These are phyloP conservation scores for Tylopilus subfusipes DNA, from an alignment of 768 basidiomycete genomes.

Conservation along the genomic window DNA sequence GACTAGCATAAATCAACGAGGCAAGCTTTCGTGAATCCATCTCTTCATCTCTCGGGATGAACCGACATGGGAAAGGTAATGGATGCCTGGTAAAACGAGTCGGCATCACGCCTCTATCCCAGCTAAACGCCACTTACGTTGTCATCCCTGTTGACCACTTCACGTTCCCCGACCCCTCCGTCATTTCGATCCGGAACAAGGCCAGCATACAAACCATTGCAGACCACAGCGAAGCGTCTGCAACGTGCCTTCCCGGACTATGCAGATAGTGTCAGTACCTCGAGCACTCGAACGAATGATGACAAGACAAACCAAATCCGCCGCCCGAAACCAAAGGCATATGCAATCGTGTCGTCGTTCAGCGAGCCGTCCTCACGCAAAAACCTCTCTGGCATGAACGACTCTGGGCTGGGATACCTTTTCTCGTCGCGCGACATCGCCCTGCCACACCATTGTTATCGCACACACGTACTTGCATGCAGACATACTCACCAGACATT, in stretches of 20 bases:
- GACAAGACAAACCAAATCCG: conserved; percentile 14
- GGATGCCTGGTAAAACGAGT: conserved; percentile 9
- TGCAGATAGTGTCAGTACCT: background rate
- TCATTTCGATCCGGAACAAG: conserved; percentile 17
- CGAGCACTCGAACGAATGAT: background rate
- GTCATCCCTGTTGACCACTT: no score
- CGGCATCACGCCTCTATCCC: background rate
- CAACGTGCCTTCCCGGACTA: conserved; percentile 22
- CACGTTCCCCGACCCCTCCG: background rate
- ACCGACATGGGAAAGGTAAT: conserved; percentile 15
- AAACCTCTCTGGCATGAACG: conserved; percentile 40
- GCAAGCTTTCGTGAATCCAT: conserved; percentile 14
- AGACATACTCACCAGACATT: conserved; percentile 11
- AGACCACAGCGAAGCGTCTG: conserved; percentile 21
- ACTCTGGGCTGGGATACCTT: conserved; percentile 31
- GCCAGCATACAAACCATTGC: conserved; percentile 19
- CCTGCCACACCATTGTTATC: conserved; percentile 22
- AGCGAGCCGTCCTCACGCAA: conserved; percentile 19
- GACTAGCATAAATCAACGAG: conserved; percentile 10
- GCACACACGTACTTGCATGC: background rate
- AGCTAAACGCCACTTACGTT: no score
- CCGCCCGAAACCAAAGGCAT: conserved; percentile 22
- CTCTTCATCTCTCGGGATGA: conserved; percentile 13
- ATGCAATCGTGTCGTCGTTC: conserved; percentile 10
- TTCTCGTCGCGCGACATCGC: conserved; percentile 39